These are phyloP conservation scores for Sambucus nigra DNA, from an alignment of 129 eudicot genomes.

Conservation along the genomic window DNA sequence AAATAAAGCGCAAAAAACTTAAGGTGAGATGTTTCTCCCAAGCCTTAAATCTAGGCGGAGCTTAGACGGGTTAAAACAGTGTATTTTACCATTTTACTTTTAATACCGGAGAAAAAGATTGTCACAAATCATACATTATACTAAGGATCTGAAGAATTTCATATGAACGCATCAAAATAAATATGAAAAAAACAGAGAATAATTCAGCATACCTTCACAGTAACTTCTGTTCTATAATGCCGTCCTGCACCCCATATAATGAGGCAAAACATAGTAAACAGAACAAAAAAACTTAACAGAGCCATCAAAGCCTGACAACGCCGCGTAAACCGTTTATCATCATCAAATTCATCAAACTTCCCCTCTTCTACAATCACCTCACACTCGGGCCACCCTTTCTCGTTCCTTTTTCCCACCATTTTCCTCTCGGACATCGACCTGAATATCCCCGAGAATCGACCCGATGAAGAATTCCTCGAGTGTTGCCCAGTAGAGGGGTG, in stretches of 20 bases:
- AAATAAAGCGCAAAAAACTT: too few relatives aligned
- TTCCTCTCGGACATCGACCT: conserved; percentile 88
- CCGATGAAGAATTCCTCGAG: conserved; percentile 86
- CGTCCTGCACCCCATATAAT: conserved; percentile 90
- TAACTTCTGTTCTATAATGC: conserved; percentile 59
- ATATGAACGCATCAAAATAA: too few relatives aligned
- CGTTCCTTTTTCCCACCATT: conserved; percentile 65
- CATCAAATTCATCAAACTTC: conserved; percentile 66
- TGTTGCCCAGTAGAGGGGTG: conserved; percentile 90
- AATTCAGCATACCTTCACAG: conserved; percentile 53
- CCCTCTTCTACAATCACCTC: conserved; percentile 96
- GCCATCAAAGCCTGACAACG: conserved; percentile 65
- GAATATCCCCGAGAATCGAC: conserved; percentile 89
- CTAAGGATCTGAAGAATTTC: too few relatives aligned
- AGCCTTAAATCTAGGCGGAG: too few relatives aligned
- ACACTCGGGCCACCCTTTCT: conserved; percentile 99
- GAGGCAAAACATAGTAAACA: conserved; percentile 79
- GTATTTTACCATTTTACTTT: too few relatives aligned
- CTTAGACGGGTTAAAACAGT: too few relatives aligned
- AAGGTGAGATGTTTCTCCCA: too few relatives aligned
- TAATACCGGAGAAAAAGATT: too few relatives aligned
- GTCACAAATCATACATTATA: too few relatives aligned
- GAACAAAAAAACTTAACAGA: conserved; percentile 44
- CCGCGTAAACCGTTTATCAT: conserved; percentile 46
- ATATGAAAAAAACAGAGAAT: too few relatives aligned